phyloP scores from a whole-genome alignment of 805 yeast genomes.

The Zygosaccharomyces siamensis region DNA sequence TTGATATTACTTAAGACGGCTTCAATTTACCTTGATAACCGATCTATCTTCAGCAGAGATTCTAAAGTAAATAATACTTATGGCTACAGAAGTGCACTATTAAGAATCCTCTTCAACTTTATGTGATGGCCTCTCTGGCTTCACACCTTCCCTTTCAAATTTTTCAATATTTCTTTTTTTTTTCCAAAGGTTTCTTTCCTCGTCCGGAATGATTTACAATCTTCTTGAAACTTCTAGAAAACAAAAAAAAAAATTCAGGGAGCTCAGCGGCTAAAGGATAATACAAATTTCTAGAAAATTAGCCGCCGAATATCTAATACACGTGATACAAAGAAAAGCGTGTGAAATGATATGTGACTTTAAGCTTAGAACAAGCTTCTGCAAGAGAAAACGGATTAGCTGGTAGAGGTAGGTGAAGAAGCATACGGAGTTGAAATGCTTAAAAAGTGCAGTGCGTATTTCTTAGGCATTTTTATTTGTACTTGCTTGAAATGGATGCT shows the following conservation, averaged over 20 bases:
- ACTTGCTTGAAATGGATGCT: neutral
- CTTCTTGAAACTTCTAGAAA: slow-evolving; percentile 3
- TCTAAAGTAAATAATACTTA: neutral
- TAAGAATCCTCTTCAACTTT: neutral
- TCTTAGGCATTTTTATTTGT: no score
- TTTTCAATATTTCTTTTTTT: neutral
- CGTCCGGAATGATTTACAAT: neutral
- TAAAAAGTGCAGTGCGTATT: neutral
- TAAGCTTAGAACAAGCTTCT: neutral
- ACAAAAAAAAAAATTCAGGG: neutral
- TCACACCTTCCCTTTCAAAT: neutral
- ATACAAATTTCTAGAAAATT: neutral
- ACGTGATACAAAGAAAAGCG: neutral
- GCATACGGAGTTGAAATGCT: no score
- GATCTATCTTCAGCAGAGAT: neutral
- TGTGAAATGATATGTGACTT: neutral
- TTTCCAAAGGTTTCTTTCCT: slow-evolving; percentile 2
- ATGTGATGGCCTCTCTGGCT: neutral
- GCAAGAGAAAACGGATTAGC: no score
- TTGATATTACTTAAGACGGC: neutral
- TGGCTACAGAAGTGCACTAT: neutral
- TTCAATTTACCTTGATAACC: neutral
- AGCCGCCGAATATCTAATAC: neutral
- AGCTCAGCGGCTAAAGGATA: neutral
- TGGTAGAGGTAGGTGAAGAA: no score